These are phyloP conservation scores for Xylariaceae sp. DNA, from an alignment of 2,329 filamentous ascomycete species.

Conservation along the genomic window DNA sequence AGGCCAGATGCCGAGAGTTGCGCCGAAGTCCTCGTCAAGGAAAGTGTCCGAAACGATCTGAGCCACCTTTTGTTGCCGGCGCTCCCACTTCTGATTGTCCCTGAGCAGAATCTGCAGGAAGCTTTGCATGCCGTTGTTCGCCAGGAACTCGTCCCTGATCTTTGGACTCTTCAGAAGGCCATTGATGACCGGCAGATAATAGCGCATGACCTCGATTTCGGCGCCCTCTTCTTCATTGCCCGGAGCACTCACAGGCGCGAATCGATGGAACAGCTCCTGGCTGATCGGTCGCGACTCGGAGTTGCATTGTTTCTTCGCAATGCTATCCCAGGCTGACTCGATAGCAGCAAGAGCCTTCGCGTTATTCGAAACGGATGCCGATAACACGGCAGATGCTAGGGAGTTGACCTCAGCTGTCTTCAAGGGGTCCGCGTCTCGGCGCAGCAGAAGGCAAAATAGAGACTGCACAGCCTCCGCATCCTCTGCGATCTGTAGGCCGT, in stretches of 20 bases:
- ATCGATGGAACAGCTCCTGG: slow-evolving; percentile 40
- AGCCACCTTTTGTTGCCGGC: slow-evolving; percentile 49
- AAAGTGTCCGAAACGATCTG: slow-evolving; percentile 60
- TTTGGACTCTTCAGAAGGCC: slow-evolving; percentile 50
- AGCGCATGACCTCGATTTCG: slow-evolving; percentile 24
- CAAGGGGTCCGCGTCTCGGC: slow-evolving; percentile 22
- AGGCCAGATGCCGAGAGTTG: slow-evolving; percentile 53
- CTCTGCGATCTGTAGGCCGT: slow-evolving; percentile 58
- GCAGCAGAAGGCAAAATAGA: slow-evolving; percentile 53
- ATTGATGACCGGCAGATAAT: slow-evolving; percentile 46
- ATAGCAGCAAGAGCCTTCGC: slow-evolving; percentile 53
- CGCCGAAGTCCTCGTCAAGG: slow-evolving; percentile 60
- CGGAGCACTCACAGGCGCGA: slow-evolving; percentile 29
- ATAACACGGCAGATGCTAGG: slow-evolving; percentile 53
- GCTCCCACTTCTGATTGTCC: slow-evolving; percentile 44
- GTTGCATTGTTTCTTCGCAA: slow-evolving; percentile 38
- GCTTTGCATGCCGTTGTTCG: slow-evolving; percentile 47
- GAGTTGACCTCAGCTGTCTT: slow-evolving; percentile 36
- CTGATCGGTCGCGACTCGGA: slow-evolving; percentile 27
- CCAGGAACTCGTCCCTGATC: slow-evolving; percentile 53
- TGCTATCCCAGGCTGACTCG: slow-evolving; percentile 41
- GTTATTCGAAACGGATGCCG: slow-evolving; percentile 60
- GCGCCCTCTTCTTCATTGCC: slow-evolving; percentile 13
- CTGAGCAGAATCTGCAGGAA: slow-evolving; percentile 49
- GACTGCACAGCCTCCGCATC: slow-evolving; percentile 47